A percentile compares a stretch with the other conserved stretches of the same genome.
Evolutionary conservation across 164 flowering plant genomes (phyloP).

Genomic region (Piper longum): DNA sequence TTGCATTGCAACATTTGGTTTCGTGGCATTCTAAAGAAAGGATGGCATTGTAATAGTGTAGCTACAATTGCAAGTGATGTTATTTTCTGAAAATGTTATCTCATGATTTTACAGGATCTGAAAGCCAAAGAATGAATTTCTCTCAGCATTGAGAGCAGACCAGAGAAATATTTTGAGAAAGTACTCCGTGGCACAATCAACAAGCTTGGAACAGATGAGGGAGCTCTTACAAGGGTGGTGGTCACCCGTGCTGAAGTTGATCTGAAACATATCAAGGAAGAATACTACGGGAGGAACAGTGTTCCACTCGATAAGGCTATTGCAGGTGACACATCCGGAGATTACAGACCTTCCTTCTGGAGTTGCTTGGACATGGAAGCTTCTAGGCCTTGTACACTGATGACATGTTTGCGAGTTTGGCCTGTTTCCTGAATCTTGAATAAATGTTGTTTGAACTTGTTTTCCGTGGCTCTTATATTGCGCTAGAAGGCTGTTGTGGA

Average conservation of each 20-base stretch:
- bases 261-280: slow-evolving; percentile 56
- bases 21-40: too few species aligned
- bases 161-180: slow-evolving; percentile 55
- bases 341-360: slow-evolving; percentile 57
- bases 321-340: slow-evolving; percentile 50
- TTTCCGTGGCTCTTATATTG: not conserved
- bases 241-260: slow-evolving; percentile 74
- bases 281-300: slow-evolving; percentile 48
- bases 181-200: slow-evolving; percentile 46
- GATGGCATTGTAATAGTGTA: too few species aligned
- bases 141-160: slow-evolving; percentile 32
- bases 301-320: slow-evolving; percentile 49
- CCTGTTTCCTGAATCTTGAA: not conserved
- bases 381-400: slow-evolving; percentile 5
- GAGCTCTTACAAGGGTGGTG: slow-evolving; percentile 65
- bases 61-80: too few species aligned
- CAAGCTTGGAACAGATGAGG: slow-evolving; percentile 59
- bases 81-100: not conserved
- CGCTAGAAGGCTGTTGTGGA: not conserved
- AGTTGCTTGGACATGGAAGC: slow-evolving; percentile 29
- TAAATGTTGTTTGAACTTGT: not conserved
- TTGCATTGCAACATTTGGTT: not conserved
- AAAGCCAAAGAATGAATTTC: slow-evolving; percentile 30
- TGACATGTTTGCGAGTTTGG: not conserved
- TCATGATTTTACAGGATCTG: slow-evolving; percentile 28